These are phyloP conservation scores for Pouteria glomerata DNA, from an alignment of 148 eudicot genomes.

Conservation along the genomic window DNA sequence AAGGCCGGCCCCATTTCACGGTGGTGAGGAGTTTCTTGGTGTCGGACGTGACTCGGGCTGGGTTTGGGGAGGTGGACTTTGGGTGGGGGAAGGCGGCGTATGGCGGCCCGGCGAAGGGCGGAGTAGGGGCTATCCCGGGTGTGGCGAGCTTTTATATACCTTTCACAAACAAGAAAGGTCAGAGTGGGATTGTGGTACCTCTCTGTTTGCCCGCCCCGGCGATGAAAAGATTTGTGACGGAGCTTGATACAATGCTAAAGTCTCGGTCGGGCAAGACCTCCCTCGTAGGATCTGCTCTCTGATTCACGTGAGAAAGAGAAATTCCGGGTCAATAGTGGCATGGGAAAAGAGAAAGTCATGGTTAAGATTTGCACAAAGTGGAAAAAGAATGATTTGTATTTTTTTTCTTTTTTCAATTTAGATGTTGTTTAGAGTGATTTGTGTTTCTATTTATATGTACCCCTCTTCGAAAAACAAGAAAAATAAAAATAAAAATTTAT, in stretches of 20 bases:
- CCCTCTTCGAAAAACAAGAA: too few species aligned
- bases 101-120: conserved; percentile 23
- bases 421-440: too few species aligned
- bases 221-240: conserved; percentile 15
- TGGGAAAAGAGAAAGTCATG: too few species aligned
- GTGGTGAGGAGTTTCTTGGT: conserved; percentile 15
- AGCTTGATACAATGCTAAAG: conserved; percentile 16
- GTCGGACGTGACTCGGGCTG: conserved; percentile 20
- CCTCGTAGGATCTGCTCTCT: too few species aligned
- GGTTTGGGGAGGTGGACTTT: conserved; percentile 19
- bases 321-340: too few species aligned
- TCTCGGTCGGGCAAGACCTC: background rate
- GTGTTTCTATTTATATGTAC: too few species aligned
- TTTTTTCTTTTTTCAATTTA: too few species aligned
- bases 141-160: conserved; percentile 26
- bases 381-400: too few species aligned
- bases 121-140: conserved; percentile 23
- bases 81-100: conserved; percentile 24
- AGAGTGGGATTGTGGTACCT: conserved; percentile 24
- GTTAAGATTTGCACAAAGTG: too few species aligned
- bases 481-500: too few species aligned
- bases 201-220: conserved; percentile 16
- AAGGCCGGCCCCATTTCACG: conserved; percentile 21
- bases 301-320: too few species aligned
- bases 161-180: conserved; percentile 16